Evolutionary conservation across 495 filamentous ascomycete genomes (phyloP).

Genomic region (Daldinia childiae): DNA sequence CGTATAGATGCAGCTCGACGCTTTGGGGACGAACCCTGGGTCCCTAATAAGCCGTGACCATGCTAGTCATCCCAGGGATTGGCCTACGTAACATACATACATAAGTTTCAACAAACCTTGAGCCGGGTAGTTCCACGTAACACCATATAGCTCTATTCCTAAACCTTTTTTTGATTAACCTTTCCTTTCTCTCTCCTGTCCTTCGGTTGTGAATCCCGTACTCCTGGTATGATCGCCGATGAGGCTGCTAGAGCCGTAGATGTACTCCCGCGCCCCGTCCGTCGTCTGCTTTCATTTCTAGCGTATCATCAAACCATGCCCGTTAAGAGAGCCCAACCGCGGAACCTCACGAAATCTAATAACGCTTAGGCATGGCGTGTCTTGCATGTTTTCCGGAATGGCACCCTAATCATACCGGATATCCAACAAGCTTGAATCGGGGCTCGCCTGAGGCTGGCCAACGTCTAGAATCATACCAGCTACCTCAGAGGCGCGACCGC

Average conservation of each 20-base stretch:
- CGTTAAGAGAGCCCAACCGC: conserved; percentile 26
- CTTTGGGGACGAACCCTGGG: conserved; percentile 40
- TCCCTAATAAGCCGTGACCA: conserved; percentile 32
- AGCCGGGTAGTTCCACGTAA: conserved; percentile 36
- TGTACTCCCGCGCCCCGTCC: conserved; percentile 33
- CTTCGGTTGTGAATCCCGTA: conserved; percentile 10
- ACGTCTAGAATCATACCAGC: conserved; percentile 24
- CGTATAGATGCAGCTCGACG: conserved; percentile 39
- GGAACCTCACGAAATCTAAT: conserved; percentile 37
- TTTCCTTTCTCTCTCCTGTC: conserved; percentile 9
- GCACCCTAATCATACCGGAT: conserved; percentile 41
- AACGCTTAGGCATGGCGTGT: conserved; percentile 31
- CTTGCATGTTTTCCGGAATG: conserved; percentile 42
- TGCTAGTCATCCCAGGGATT: conserved; percentile 44
- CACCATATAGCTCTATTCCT: conserved; percentile 21
- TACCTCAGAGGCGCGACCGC: conserved; percentile 11
- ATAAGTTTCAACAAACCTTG: conserved; percentile 34
- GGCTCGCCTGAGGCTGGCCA: conserved; percentile 35
- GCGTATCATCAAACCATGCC: conserved; percentile 38
- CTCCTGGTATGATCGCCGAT: conserved; percentile 30
- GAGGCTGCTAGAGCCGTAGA: conserved; percentile 38
- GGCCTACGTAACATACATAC: not conserved
- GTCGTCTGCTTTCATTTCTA: conserved; percentile 34
- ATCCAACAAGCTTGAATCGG: conserved; percentile 41
- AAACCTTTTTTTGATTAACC: conserved; percentile 1